Base-by-base conservation (phyloP, 495 filamentous ascomycete species). In the Aspergillus bridgeri region DNA sequence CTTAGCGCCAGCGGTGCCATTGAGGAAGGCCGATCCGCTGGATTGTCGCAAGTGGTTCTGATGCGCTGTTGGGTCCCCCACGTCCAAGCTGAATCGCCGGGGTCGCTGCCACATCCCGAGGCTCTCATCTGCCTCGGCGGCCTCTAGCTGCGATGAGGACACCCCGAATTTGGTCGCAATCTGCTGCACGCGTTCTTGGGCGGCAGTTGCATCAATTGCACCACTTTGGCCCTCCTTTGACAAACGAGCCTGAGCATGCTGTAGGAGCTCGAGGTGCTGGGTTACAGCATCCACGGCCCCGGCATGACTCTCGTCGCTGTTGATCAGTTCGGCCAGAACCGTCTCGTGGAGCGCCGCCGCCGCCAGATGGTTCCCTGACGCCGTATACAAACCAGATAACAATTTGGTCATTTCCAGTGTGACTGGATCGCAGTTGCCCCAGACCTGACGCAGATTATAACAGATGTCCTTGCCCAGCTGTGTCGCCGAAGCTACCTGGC, bases 381-480 rank as follows among this genome's bases (percentile, higher is more conserved):
- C 72, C 2, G 80, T 79, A 58, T 80, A 83, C 17, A 87, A 71
- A 0, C 73, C 73, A 0, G 82, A 81, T 0, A 87, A 77, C 43
- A 86, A 75, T 57, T 79, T 74, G 25, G 73, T 77, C 76, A 85
- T 81, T 8, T 80, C 74, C 21, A 86, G 68, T 0, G 83, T 79
- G 19, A 81, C 75, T 5, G 67, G 67, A 60, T 87, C 81, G 5
- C 80, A 73, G 22, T 76, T 75, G 18, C 83, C 82, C 62, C 79
- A 82, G 6, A 79, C 78, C 44, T 82, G 80, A 6, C 82, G 81
- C 50, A 87, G 71, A 54, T 87, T 87, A 70, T 87, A 86, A 67
- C 79, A 83, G 59, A 87, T 83, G 61, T 79, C 80, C 50, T 83
- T 80, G 64, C 79, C 79, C 0, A 87, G 73, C 19, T 78, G 75